Evolutionary conservation across 164 flowering plant species (phyloP).

Genomic region (Tetracentron sinense): DNA sequence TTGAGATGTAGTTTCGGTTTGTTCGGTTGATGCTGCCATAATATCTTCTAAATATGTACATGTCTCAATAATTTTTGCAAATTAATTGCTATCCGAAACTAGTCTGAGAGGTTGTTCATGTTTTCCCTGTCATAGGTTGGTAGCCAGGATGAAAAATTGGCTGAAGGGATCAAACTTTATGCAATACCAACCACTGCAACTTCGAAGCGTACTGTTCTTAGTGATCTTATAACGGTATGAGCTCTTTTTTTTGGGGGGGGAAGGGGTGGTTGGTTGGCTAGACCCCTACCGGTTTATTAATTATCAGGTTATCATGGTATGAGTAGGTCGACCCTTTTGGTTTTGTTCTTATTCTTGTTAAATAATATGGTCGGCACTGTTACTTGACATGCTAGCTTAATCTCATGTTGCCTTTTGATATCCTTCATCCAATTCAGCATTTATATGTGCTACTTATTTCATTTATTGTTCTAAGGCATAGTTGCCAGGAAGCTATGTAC

Average conservation of each 20-base stretch:
- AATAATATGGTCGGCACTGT: not conserved
- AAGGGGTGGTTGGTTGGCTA: too few relatives aligned
- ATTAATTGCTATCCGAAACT: too few relatives aligned
- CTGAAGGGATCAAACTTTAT: conserved; percentile 91
- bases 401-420: not conserved
- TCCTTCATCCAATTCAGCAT: not conserved
- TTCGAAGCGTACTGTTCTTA: conserved; percentile 84
- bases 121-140: conserved; percentile 59
- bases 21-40: too few relatives aligned
- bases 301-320: conserved; percentile 83
- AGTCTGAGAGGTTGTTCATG: too few relatives aligned
- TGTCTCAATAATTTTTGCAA: too few relatives aligned
- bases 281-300: too few relatives aligned
- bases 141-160: conserved; percentile 87
- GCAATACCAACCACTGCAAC: conserved; percentile 74
- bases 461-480: not conserved
- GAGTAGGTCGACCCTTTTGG: conserved; percentile 8
- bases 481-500: too few relatives aligned
- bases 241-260: too few relatives aligned
- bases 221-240: conserved; percentile 81
- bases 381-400: not conserved
- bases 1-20: too few relatives aligned
- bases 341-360: not conserved
- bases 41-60: too few relatives aligned
- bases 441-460: not conserved